These are phyloP conservation scores for Irpex lacteus DNA, from an alignment of 1,284 basidiomycete genomes.

Conservation along the genomic window DNA sequence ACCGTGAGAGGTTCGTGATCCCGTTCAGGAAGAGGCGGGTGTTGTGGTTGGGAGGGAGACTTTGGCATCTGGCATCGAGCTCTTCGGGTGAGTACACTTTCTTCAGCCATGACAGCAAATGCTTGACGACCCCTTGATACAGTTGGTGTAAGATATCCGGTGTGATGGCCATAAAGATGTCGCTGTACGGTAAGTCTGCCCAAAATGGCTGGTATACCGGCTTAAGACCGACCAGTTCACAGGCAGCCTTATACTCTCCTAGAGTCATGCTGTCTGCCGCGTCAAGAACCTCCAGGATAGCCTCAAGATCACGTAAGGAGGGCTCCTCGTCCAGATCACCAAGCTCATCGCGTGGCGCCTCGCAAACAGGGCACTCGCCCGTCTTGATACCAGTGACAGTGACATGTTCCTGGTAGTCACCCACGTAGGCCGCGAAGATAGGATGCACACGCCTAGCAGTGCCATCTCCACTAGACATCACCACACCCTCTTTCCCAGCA, in stretches of 20 bases:
- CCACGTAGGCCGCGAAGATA: slow-evolving; percentile 25
- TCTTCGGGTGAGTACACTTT: slow-evolving; percentile 17
- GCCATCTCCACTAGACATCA: slow-evolving; percentile 25
- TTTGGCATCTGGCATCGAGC: slow-evolving; percentile 19
- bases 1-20: slow-evolving; percentile 17
- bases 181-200: slow-evolving; percentile 30
- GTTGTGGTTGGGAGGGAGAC: slow-evolving; percentile 20
- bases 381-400: slow-evolving; percentile 20
- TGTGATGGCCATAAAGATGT: slow-evolving; percentile 35
- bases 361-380: slow-evolving; percentile 22
- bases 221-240: slow-evolving; percentile 12
- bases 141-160: slow-evolving; percentile 44
- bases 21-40: slow-evolving; percentile 24
- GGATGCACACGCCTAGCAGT: slow-evolving; percentile 21
- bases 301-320: slow-evolving; percentile 1
- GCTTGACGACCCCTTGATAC: slow-evolving; percentile 33
- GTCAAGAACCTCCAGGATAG: slow-evolving; percentile 5
- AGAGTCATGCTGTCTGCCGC: background rate
- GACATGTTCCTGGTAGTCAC: slow-evolving; percentile 28
- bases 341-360: slow-evolving; percentile 6
- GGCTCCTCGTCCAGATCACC: background rate
- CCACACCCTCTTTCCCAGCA: slow-evolving; percentile 16
- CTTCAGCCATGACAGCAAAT: slow-evolving; percentile 26
- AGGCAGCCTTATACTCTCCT: slow-evolving; percentile 7
- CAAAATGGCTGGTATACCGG: slow-evolving; percentile 34